Conservation (phyloP, 2,329 filamentous ascomycete species). For the Penicillium corylophilum region DNA sequence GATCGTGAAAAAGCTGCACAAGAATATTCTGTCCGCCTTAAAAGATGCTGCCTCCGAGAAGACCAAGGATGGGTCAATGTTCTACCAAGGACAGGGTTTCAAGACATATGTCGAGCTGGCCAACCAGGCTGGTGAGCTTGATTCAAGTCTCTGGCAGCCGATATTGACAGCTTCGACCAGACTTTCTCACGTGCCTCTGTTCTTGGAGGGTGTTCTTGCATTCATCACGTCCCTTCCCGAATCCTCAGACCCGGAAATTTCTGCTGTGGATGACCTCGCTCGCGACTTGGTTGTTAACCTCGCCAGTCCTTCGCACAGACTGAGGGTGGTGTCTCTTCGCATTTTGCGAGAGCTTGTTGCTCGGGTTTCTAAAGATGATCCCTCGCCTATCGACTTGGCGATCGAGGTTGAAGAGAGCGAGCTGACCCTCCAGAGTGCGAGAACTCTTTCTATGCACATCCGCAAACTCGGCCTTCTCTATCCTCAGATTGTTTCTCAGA, state of each 20-base stretch:
- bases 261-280: constrained; percentile 62
- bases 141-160: constrained; percentile 62
- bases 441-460: constrained; percentile 80
- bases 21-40: constrained; percentile 65
- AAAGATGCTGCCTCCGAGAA: constrained; percentile 62
- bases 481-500: constrained; percentile 55
- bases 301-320: constrained; percentile 68
- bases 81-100: constrained; percentile 74
- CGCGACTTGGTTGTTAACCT: constrained; percentile 70
- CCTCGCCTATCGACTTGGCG: constrained; percentile 56
- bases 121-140: constrained; percentile 57
- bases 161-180: constrained; percentile 65
- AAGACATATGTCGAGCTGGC: constrained; percentile 69
- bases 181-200: constrained; percentile 66
- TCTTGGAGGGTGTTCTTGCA: constrained; percentile 60
- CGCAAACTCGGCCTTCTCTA: constrained; percentile 72
- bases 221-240: constrained; percentile 42
- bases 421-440: constrained; percentile 70
- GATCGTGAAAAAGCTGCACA: constrained; percentile 64
- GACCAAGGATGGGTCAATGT: constrained; percentile 50
- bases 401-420: constrained; percentile 77
- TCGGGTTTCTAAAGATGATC: constrained; percentile 48
- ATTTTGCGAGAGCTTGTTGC: constrained; percentile 64
- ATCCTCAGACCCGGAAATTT: constrained; percentile 44
- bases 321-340: constrained; percentile 71